Conservation (phyloP, 2,329 filamentous ascomycete species). For the Aspergillus floridensis region DNA sequence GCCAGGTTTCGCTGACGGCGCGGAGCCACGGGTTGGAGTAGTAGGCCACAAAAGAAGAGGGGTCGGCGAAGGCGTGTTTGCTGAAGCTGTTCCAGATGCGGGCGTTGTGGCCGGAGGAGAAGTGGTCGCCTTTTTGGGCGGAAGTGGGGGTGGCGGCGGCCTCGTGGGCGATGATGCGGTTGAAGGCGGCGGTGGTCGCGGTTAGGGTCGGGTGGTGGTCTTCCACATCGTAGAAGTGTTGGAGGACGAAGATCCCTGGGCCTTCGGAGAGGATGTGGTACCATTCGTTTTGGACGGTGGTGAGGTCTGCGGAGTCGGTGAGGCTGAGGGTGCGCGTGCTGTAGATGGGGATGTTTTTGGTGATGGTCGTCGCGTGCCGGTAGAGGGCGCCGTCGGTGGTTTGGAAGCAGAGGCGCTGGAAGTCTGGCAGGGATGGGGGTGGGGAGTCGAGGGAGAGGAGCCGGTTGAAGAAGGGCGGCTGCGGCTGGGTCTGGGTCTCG, state of each 20-base stretch:
- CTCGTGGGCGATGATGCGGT: constrained; percentile 50
- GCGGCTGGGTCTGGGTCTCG: not conserved
- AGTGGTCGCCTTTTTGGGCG: constrained; percentile 56
- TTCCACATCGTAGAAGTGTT: constrained; percentile 45
- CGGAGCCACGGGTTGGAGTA: constrained; percentile 61
- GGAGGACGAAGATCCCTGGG: constrained; percentile 60
- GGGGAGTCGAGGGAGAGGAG: constrained; percentile 22
- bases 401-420: constrained; percentile 47
- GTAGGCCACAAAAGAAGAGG: constrained; percentile 55
- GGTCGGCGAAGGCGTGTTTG: constrained; percentile 57
- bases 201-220: constrained; percentile 37
- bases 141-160: constrained; percentile 22
- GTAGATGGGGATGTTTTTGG: constrained; percentile 58
- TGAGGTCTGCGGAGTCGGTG: constrained; percentile 27
- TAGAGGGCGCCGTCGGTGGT: constrained; percentile 42
- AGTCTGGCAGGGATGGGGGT: constrained; percentile 37
- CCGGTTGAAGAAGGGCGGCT: constrained; percentile 9
- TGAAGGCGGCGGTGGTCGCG: constrained; percentile 49
- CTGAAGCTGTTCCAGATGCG: constrained; percentile 67
- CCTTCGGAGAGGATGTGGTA: constrained; percentile 57
- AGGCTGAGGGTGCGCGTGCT: constrained; percentile 42
- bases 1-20: constrained; percentile 54
- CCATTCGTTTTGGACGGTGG: constrained; percentile 59
- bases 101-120: constrained; percentile 57
- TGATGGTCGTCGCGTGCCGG: constrained; percentile 47